Base-by-base conservation (phyloP, 306 rosid species). In the Gastrolobium bilobum region DNA sequence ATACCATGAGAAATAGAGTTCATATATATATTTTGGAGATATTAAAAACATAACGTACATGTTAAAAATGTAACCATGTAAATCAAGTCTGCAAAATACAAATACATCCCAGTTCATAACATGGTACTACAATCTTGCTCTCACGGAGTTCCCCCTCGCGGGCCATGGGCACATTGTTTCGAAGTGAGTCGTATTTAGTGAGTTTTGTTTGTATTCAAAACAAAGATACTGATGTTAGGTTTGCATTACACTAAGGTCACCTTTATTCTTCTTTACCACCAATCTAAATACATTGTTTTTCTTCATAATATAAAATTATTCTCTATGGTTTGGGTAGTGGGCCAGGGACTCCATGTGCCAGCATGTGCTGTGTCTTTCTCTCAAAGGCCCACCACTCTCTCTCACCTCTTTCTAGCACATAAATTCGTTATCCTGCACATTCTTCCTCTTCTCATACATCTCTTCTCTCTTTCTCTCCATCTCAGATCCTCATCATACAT, bases 361-460 rank as follows among this genome's bases (percentile, higher is more conserved):
- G 87, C 98, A 94, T 92, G 97, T 94, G 98, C 88, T 75, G 69
- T 90, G 98, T 94, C 94, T 88, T 85, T 85, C 93, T 89, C 89
- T 84, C 47, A 0, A n/a, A 50, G 93, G 35, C 94, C 98, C 97
- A 84, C 97, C 88, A 85, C 53, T 51, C 71, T 83, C 79, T 84
- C 53, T 51, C 71, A 82, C 79, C 65, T 70, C 89, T 81, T 82
- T 79, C 80, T 9, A 72, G 72, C 93, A 86, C 94, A 85, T 94
- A 91, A 84, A 94, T 94, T 89, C 84, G 38, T 78, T 82, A 20
- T 79, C 77, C 86, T 69, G 4, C 88, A 47, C 89, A 63, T 79
- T 87, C 88, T 85, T 64, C 84, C 31, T 68, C 80, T 75, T 74
- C 86, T 38, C 82, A 64, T 58, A 50, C 4, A 42, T 26, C n/a